These are phyloP conservation scores for Strigomonas culicis DNA, from an alignment of 208 protist genomes.

Conservation along the genomic window DNA sequence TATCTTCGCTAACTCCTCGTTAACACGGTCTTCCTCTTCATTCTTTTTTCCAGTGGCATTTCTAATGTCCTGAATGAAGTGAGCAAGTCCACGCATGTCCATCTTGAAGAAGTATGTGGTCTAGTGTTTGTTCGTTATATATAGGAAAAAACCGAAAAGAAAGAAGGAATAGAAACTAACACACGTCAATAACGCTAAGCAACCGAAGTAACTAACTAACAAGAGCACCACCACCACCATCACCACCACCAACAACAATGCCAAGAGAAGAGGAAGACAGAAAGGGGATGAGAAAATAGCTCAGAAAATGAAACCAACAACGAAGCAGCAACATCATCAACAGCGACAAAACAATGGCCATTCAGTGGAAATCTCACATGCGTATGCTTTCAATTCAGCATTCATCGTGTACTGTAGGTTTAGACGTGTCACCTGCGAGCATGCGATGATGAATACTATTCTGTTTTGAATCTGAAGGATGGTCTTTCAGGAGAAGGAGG, in stretches of 20 bases:
- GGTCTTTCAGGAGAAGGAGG: no score
- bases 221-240: neutral
- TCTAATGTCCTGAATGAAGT: constrained; percentile 96
- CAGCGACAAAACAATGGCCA: no score
- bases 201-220: neutral
- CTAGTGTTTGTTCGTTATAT: constrained; percentile 9
- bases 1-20: constrained; percentile 99
- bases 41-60: constrained; percentile 90
- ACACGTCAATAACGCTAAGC: neutral
- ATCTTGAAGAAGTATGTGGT: constrained; percentile 50
- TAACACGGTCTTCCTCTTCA: constrained; percentile 94
- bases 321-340: neutral
- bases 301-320: neutral
- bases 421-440: no score
- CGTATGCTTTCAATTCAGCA: neutral
- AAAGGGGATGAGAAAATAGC: neutral
- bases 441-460: no score
- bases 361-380: no score
- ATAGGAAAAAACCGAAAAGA: constrained; percentile 3
- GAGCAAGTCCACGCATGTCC: constrained; percentile 96
- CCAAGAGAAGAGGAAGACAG: constrained; percentile 4
- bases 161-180: neutral
- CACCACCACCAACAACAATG: neutral
- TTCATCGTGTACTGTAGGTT: no score
- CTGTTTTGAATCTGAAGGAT: no score